phyloP scores from a whole-genome alignment of 2,329 filamentous ascomycete genomes.

The Penicillium rolfsii region DNA sequence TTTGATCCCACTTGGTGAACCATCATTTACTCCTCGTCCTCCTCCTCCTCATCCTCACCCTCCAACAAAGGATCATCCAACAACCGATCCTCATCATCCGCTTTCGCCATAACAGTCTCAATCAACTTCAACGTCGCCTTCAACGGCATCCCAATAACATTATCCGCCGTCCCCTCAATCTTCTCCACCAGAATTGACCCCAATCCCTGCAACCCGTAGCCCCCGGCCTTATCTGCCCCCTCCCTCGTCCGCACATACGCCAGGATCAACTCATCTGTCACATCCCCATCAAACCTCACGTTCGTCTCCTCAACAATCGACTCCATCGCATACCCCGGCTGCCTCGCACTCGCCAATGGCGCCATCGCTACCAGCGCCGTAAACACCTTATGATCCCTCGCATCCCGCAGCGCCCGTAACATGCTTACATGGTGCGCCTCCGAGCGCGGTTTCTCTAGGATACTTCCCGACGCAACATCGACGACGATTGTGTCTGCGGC shows the following conservation, averaged over 20 bases:
- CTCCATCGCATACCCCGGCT: constrained; percentile 84
- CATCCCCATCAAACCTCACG: constrained; percentile 78
- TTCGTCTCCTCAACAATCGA: constrained; percentile 85
- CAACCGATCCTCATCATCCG: constrained; percentile 64
- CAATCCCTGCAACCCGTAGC: constrained; percentile 90
- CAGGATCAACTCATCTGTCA: constrained; percentile 80
- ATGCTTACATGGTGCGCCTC: constrained; percentile 82
- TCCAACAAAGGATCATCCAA: constrained; percentile 49
- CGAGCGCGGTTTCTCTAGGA: constrained; percentile 87
- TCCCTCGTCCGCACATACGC: constrained; percentile 73
- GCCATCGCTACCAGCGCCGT: constrained; percentile 84
- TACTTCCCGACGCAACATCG: constrained; percentile 67
- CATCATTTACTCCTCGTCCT: constrained; percentile 10
- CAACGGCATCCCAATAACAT: constrained; percentile 88
- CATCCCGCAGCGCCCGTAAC: constrained; percentile 80
- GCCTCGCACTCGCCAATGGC: constrained; percentile 75
- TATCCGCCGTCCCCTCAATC: constrained; percentile 89
- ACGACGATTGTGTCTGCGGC: constrained; percentile 91
- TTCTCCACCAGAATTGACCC: constrained; percentile 84
- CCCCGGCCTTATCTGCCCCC: constrained; percentile 93
- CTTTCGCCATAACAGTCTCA: constrained; percentile 81
- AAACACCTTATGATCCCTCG: constrained; percentile 75
- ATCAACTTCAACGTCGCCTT: constrained; percentile 77
- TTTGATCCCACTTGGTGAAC: not conserved
- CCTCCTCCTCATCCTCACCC: constrained; percentile 41